These are phyloP conservation scores for Zasmidium angulare DNA, from an alignment of 2,329 filamentous ascomycete genomes.

Conservation along the genomic window DNA sequence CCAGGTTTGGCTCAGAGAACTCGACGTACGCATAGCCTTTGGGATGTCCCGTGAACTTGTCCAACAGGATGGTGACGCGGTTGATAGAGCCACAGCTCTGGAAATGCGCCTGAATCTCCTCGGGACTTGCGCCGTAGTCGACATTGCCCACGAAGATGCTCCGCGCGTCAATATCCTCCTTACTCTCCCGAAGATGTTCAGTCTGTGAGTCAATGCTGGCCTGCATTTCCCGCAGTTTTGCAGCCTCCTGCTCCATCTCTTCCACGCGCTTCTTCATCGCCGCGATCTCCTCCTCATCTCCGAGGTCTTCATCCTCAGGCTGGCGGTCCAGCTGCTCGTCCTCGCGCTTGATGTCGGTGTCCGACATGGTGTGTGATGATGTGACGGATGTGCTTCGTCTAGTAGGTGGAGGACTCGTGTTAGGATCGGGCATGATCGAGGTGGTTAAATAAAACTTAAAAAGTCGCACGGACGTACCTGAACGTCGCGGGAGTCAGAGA, in stretches of 20 bases:
- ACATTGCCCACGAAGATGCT: conserved; percentile 99
- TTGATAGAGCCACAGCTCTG: conserved; percentile 97
- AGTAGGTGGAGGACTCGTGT: conserved; percentile 7
- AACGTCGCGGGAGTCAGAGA: background rate
- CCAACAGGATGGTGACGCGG: conserved; percentile 91
- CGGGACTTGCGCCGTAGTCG: conserved; percentile 93
- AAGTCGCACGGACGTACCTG: conserved; percentile 13
- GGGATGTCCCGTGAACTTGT: conserved; percentile 99
- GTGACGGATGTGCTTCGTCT: conserved; percentile 16
- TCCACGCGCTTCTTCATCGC: conserved; percentile 56
- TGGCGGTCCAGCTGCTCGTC: conserved; percentile 27
- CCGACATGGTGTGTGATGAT: conserved; percentile 28
- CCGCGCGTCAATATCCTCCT: conserved; percentile 90
- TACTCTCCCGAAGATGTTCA: conserved; percentile 82
- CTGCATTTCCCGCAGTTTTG: conserved; percentile 57
- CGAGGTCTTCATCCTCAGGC: conserved; percentile 33
- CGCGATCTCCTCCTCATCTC: conserved; percentile 44
- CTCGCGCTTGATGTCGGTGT: conserved; percentile 27
- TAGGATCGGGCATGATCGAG: conserved; percentile 7
- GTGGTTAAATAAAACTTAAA: conserved; percentile 5
- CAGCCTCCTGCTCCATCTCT: conserved; percentile 60
- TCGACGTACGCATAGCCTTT: conserved; percentile 99
- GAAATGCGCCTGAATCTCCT: conserved; percentile 98
- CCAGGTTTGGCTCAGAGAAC: conserved; percentile 89
- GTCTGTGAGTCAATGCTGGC: conserved; percentile 75